phyloP scores from a whole-genome alignment of 768 basidiomycete species.

The Agrocybe pediades region DNA sequence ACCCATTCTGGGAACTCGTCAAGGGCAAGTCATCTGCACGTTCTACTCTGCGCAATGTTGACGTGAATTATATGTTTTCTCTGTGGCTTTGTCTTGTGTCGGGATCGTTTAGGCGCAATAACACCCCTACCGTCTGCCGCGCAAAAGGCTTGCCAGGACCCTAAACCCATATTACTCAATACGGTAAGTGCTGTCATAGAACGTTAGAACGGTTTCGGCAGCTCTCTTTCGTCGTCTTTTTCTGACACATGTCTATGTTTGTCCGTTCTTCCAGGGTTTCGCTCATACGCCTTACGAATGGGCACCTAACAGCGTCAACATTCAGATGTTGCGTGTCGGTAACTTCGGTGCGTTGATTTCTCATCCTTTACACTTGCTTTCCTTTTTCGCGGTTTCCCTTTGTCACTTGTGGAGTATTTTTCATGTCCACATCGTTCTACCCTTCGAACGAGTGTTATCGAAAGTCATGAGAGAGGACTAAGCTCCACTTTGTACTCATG shows the following conservation, averaged over 20 bases:
- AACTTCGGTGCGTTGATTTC: constrained; percentile 50
- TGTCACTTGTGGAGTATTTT: constrained; percentile 5
- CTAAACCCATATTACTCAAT: constrained; percentile 80
- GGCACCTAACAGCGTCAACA: constrained; percentile 71
- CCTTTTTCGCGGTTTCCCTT: not conserved
- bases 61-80: constrained; percentile 2
- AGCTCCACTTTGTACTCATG: no score
- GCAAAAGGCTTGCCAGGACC: constrained; percentile 70
- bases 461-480: no score
- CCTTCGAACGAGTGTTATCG: no score
- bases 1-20: constrained; percentile 81
- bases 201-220: constrained; percentile 8
- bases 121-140: constrained; percentile 64
- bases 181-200: constrained; percentile 45
- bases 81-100: not conserved
- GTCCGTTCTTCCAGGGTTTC: constrained; percentile 48
- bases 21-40: constrained; percentile 45
- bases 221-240: constrained; percentile 6
- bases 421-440: not conserved
- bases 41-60: constrained; percentile 9
- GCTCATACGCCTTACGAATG: constrained; percentile 72
- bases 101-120: constrained; percentile 44
- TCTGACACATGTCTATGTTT: constrained; percentile 11
- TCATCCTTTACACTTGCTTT: constrained; percentile 3
- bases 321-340: constrained; percentile 78